These are phyloP conservation scores for Leishmania gerbilli DNA, from an alignment of 208 protist species.

Conservation along the genomic window DNA sequence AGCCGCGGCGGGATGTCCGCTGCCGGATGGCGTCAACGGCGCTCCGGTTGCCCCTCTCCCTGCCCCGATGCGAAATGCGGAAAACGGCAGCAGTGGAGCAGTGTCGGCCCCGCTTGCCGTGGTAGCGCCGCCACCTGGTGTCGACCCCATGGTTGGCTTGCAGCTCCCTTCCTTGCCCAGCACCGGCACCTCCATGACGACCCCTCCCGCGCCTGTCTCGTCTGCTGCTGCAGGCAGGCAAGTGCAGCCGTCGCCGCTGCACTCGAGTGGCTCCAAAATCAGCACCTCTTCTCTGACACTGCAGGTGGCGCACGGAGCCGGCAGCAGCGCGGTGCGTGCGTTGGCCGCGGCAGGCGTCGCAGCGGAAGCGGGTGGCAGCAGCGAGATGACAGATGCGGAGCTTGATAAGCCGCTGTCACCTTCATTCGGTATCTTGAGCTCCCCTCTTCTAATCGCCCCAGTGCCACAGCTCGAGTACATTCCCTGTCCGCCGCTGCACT, in stretches of 20 bases:
- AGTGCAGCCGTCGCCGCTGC: not conserved
- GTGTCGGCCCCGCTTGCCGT: not conserved
- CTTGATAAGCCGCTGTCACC: not conserved
- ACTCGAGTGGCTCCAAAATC: not conserved
- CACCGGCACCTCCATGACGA: constrained; percentile 8
- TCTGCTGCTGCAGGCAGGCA: not conserved
- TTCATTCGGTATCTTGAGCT: not conserved
- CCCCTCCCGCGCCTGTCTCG: constrained; percentile 5
- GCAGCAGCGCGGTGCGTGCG: constrained; percentile 23
- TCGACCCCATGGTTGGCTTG: constrained; percentile 2
- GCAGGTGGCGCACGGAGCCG: constrained; percentile 19
- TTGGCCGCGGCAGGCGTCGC: not conserved
- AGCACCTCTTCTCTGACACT: not conserved
- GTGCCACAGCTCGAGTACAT: constrained; percentile 9
- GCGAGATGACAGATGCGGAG: not conserved
- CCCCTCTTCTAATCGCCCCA: not conserved
- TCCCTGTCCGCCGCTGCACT: constrained; percentile 8
- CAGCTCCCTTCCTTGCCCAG: constrained; percentile 18
- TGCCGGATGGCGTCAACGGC: not conserved
- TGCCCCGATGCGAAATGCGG: not conserved
- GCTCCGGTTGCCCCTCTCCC: not conserved
- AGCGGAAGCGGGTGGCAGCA: not conserved
- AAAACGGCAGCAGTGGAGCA: not conserved
- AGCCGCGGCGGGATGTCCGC: constrained; percentile 8
- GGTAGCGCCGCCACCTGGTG: not conserved